phyloP scores from a whole-genome alignment of 495 filamentous ascomycete species.

The Xylaria acuta region DNA sequence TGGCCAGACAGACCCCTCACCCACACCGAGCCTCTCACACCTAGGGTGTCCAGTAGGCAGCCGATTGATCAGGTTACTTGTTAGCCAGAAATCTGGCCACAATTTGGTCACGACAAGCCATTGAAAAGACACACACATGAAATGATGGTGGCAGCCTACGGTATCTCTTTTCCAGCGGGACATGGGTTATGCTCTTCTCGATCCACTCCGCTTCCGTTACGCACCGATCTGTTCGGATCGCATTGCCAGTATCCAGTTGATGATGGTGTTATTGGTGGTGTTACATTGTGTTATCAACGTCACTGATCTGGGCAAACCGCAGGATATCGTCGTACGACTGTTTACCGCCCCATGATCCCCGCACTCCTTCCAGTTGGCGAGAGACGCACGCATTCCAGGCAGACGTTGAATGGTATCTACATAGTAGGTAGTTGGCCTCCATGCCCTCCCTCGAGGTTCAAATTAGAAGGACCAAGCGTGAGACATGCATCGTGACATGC shows the following conservation, averaged over 20 bases:
- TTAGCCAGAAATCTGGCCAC: neutral
- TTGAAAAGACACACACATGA: neutral
- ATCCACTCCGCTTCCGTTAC: neutral
- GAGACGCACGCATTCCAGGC: neutral
- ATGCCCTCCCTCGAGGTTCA: neutral
- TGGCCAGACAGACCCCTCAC: neutral
- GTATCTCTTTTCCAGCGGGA: neutral
- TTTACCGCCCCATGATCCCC: neutral
- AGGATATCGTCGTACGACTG: constrained; percentile 3
- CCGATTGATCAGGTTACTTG: neutral
- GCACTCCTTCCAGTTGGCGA: neutral
- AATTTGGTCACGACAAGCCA: neutral
- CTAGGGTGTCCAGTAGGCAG: constrained; percentile 1
- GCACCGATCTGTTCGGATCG: neutral
- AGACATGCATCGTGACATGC: neutral
- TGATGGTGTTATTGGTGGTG: no score
- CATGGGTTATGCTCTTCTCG: neutral
- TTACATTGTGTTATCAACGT: neutral
- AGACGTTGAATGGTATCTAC: neutral
- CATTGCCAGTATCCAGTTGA: neutral
- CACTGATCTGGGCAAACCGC: constrained; percentile 3
- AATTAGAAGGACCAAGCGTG: neutral
- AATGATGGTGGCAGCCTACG: neutral
- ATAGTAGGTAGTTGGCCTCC: neutral
- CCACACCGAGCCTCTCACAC: constrained; percentile 6